These are phyloP conservation scores for Colletotrichum costaricense DNA, from an alignment of 2,329 filamentous ascomycete genomes.

Conservation along the genomic window DNA sequence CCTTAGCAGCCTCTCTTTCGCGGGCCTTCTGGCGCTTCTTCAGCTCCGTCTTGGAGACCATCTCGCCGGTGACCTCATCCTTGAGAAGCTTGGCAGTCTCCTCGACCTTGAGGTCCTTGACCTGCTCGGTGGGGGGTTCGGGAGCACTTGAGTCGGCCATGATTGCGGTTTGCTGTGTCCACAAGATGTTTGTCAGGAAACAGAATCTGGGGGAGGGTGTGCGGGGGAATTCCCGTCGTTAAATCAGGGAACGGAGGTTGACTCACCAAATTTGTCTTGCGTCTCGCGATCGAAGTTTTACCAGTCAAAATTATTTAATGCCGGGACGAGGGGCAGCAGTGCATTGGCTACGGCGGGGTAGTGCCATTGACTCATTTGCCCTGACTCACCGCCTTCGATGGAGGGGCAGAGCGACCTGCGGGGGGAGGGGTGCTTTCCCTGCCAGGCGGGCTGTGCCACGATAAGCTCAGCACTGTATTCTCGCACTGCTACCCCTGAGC, in stretches of 20 bases:
- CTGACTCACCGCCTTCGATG: constrained; percentile 33
- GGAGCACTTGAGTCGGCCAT: constrained; percentile 45
- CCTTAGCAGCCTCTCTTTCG: constrained; percentile 88
- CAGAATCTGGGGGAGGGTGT: not conserved
- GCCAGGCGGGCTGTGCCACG: not conserved
- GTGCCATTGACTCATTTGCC: constrained; percentile 33
- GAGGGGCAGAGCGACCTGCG: constrained; percentile 28
- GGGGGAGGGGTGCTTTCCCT: constrained; percentile 23
- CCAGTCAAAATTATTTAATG: constrained; percentile 24
- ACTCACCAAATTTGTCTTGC: constrained; percentile 31
- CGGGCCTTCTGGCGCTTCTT: constrained; percentile 97
- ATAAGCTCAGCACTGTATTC: not conserved
- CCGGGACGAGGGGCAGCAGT: constrained; percentile 32
- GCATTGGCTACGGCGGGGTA: constrained; percentile 34
- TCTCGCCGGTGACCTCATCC: constrained; percentile 94
- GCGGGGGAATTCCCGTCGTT: not conserved
- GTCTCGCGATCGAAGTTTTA: constrained; percentile 26
- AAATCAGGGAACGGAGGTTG: not conserved
- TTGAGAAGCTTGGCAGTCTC: constrained; percentile 72
- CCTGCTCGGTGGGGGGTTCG: constrained; percentile 59
- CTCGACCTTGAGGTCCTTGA: constrained; percentile 43
- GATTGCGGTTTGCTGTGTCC: constrained; percentile 19
- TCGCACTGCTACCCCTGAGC: constrained; percentile 1
- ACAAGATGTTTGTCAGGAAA: not conserved
- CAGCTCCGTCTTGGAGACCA: constrained; percentile 84